Base-by-base conservation (phyloP, 1,284 basidiomycete species). In the Microbotryomycetes sp. region DNA sequence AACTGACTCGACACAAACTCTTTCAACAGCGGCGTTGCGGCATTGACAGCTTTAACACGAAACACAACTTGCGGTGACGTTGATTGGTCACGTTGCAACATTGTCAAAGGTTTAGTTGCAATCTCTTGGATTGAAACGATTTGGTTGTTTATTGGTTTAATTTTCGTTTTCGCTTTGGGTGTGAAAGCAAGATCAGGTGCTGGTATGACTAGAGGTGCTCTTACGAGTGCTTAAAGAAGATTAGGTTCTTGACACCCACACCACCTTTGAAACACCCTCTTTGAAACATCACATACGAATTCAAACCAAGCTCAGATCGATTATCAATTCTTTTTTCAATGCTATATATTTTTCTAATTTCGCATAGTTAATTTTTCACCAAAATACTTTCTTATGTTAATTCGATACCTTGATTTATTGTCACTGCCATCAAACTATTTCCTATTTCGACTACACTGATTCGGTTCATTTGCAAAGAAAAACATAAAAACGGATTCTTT, bases 1-100 rank as follows among this genome's bases (percentile, higher is more conserved):
- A n/a, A n/a, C n/a, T n/a, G n/a, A n/a, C n/a, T 2, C 22, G 45
- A 7, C 22, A 19, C 47, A 42, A n/a, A 50, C n/a, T 12, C 4
- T 16, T 75, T 74, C 74, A 58, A 78, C 45, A 77, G 78, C 63
- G 78, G 77, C 31, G 59, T 70, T 2, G 64, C 76, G 0, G 71
- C 75, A 3, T 67, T 78, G 45, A 77, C 76, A 6, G 76, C 73
- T 15, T 66, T 77, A 31, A 76, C 74, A 47, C 64, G 71, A 68
- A 71, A 62, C 28, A 29, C 47, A 29, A 15, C 19, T 59, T 79
- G 77, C 69, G 71, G 72, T 30, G 63, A 67, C 52, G 59, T 67
- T 16, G 62, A 45, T 22, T 78, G 76, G 58, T 61, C 57, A 31
- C 62, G 74, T 31, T 78, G 78, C 66, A 72, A 70, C 55, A 72